phyloP scores from a whole-genome alignment of 805 yeast genomes.

The Barnettozyma pratensis region DNA sequence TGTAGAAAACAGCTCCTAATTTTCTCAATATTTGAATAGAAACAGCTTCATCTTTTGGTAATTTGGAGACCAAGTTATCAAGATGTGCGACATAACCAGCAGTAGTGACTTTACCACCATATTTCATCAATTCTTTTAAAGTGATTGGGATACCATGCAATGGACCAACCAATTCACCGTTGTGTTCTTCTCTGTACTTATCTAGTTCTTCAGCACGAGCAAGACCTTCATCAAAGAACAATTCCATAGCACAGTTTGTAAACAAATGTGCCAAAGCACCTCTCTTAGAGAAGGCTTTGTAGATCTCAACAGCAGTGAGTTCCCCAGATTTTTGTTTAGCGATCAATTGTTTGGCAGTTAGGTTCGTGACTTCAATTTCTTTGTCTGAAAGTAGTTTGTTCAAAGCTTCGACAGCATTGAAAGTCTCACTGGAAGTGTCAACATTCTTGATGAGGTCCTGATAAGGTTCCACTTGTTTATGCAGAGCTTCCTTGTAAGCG shows the following conservation, averaged over 20 bases:
- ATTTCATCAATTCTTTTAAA: constrained; percentile 58
- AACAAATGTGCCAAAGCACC: constrained; percentile 55
- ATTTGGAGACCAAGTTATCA: constrained; percentile 32
- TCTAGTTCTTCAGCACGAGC: constrained; percentile 53
- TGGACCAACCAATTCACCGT: constrained; percentile 55
- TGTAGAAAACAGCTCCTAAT: constrained; percentile 48
- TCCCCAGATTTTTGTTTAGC: constrained; percentile 25
- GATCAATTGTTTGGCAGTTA: constrained; percentile 16
- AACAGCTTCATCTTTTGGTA: constrained; percentile 41
- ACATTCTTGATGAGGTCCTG: constrained; percentile 10
- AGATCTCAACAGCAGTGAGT: constrained; percentile 37
- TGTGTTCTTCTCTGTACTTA: constrained; percentile 30
- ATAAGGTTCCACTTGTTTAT: constrained; percentile 20
- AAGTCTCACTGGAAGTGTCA: constrained; percentile 16
- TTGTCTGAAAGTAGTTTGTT: constrained; percentile 12
- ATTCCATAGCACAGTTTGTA: constrained; percentile 30
- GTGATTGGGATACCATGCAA: constrained; percentile 69
- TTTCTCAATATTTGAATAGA: constrained; percentile 37
- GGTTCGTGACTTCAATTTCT: constrained; percentile 20
- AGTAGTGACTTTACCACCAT: constrained; percentile 49
- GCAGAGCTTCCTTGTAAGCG: constrained; percentile 12
- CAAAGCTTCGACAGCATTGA: constrained; percentile 21
- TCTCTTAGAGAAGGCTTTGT: constrained; percentile 50
- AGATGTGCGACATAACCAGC: constrained; percentile 56
- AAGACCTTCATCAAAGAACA: constrained; percentile 55